Evolutionary conservation across 2,329 filamentous ascomycete genomes (phyloP), one percentile per base, ranked within the genome.

Genomic region (Tolypocladium album): DNA sequence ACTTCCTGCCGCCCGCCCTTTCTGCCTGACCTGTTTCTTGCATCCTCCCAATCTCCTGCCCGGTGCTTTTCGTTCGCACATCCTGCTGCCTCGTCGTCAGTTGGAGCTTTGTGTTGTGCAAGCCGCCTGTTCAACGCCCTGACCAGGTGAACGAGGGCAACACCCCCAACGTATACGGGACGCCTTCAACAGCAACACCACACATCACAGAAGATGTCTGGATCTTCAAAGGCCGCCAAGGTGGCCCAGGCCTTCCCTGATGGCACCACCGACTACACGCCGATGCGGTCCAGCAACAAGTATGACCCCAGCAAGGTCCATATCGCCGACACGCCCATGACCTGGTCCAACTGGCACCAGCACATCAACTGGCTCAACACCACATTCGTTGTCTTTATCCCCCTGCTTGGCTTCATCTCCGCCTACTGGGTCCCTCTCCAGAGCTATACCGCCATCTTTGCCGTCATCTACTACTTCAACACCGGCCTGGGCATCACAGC

Each of bases 331-430:
- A 84, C 84, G 64, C 88, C 89, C 61, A 87, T 95, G 67, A 96
- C 90, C 62, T 82, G 80, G 75, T 78, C 81, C 69, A 96, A 96
- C 79, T 94, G 90, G 89, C 87, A 92, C 78, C 88, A 92, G 78
- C 92, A 96, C 72, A 83, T 96, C 79, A 92, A 96, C 82, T 96
- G 92, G 91, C 82, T 96, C 66, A 96, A 96, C 75, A 87, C 90
- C 64, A 82, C 81, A 63, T 83, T 96, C 72, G 93, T 96, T 72
- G 75, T 95, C 65, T 80, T 88, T 66, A 82, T 96, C 55, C 92
- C 92, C 50, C 63, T 92, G 56, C 79, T 83, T 61, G 92, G 92
- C 64, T 82, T 88, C 70, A 75, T 94, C 67, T 82, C 85, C 59
- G 82, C 91, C 58, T 85, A 89, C 76, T 96, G 88, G 87, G 88